Percentiles rank a stretch among this genome's conserved stretches.
phyloP scores from a whole-genome alignment of 352 stramenopile genomes.

The Globisporangium alternatum region DNA sequence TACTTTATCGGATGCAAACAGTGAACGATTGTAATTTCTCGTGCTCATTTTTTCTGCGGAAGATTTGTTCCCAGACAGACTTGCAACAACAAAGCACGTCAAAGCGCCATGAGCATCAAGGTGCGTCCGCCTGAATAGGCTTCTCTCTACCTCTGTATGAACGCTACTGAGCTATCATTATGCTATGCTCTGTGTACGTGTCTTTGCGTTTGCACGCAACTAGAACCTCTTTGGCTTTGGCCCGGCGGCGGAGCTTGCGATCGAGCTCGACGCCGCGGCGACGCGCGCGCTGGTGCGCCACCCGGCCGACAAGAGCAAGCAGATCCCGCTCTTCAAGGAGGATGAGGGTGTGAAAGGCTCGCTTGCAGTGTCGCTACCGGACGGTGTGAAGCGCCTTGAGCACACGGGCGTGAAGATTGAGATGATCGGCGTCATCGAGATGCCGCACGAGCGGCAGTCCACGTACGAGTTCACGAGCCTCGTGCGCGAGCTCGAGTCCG shows the following conservation, averaged over 20 bases:
- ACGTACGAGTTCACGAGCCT: slow-evolving; percentile 93
- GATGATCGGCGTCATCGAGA: slow-evolving; percentile 93
- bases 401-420: slow-evolving; percentile 96
- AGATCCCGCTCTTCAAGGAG: slow-evolving; percentile 51
- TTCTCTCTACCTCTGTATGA: background rate
- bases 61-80: background rate
- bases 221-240: slow-evolving; percentile 23
- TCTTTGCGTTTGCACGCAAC: background rate
- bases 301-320: slow-evolving; percentile 26
- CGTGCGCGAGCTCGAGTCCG: slow-evolving; percentile 86
- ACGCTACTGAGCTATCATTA: background rate
- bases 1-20: background rate
- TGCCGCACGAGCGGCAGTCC: slow-evolving; percentile 73
- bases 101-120: slow-evolving; percentile 17
- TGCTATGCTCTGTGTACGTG: background rate
- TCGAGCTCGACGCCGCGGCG: slow-evolving; percentile 15
- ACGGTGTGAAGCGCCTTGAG: slow-evolving; percentile 90
- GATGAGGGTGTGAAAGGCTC: slow-evolving; percentile 62
- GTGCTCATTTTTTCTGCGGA: background rate
- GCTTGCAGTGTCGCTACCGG: slow-evolving; percentile 71
- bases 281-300: slow-evolving; percentile 15
- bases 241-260: slow-evolving; percentile 16
- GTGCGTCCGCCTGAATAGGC: background rate
- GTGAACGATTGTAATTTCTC: background rate
- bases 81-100: background rate